Conservation (phyloP, 1,284 basidiomycete genomes). For the Porodaedalea pini region DNA sequence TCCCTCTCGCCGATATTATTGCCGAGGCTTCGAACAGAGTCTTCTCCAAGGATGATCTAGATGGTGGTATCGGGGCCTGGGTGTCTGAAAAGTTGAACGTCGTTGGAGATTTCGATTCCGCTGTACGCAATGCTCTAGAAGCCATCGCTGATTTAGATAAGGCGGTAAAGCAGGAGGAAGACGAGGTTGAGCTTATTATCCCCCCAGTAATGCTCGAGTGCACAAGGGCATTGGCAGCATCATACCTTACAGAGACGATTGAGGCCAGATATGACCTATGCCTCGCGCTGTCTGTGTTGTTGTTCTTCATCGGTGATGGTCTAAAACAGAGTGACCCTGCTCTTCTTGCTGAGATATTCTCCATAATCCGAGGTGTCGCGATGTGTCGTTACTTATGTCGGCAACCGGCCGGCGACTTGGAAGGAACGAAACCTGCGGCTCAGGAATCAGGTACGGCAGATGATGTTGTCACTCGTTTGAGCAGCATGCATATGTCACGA, state of each 20-base stretch:
- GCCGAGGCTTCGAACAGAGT: slow-evolving; percentile 55
- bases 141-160: slow-evolving; percentile 66
- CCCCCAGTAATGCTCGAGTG: slow-evolving; percentile 55
- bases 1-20: slow-evolving; percentile 71
- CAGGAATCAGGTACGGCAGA: slow-evolving; percentile 42
- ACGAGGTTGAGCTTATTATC: slow-evolving; percentile 55
- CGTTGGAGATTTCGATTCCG: slow-evolving; percentile 51
- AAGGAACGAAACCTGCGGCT: slow-evolving; percentile 29
- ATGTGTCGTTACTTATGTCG: slow-evolving; percentile 58
- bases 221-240: slow-evolving; percentile 55
- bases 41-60: slow-evolving; percentile 50
- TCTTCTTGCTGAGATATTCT: slow-evolving; percentile 68
- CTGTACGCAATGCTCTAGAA: slow-evolving; percentile 56
- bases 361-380: slow-evolving; percentile 70
- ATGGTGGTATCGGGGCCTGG: slow-evolving; percentile 58
- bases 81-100: slow-evolving; percentile 54
- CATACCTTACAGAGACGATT: slow-evolving; percentile 58
- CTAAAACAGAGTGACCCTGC: slow-evolving; percentile 59
- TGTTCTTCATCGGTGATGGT: slow-evolving; percentile 68
- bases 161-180: slow-evolving; percentile 69
- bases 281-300: slow-evolving; percentile 57
- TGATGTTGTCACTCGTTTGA: slow-evolving; percentile 62
- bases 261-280: slow-evolving; percentile 72
- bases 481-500: slow-evolving; percentile 66
- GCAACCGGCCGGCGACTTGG: slow-evolving; percentile 52